A percentile compares a stretch with the other conserved stretches of the same genome.
Conservation (phyloP, 176 grass and related monocot genomes). For the Chloris gayana region DNA sequence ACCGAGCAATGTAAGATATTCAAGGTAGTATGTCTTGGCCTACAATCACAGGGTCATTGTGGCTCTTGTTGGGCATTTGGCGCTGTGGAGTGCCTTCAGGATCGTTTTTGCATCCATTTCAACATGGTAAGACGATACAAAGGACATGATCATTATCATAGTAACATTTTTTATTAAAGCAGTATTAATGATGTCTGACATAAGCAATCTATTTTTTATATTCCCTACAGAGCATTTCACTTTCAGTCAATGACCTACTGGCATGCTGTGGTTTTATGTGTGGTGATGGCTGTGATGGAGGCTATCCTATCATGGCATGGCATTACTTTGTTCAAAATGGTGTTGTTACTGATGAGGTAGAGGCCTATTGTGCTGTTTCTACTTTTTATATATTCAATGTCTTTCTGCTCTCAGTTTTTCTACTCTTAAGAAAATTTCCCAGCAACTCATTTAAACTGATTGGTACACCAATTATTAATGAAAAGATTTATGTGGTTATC, state of each 20-base stretch:
- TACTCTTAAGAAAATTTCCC: not conserved
- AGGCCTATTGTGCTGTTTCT: slow-evolving; percentile 1
- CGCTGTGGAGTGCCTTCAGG: too few species aligned
- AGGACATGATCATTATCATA: not conserved
- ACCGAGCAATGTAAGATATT: not conserved
- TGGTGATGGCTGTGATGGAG: slow-evolving; percentile 95
- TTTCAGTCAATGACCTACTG: slow-evolving; percentile 93
- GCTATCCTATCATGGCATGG: slow-evolving; percentile 88
- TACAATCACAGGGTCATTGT: slow-evolving; percentile 72
- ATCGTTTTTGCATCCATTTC: slow-evolving; percentile 94
- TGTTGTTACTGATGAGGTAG: slow-evolving; percentile 94
- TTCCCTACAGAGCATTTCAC: slow-evolving; percentile 67
- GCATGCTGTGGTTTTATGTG: slow-evolving; percentile 96
- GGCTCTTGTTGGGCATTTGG: slow-evolving; percentile 95
- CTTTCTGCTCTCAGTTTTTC: slow-evolving; percentile 14
- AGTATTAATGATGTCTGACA: not conserved
- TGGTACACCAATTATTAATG: not conserved
- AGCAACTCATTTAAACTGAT: slow-evolving; percentile 1
- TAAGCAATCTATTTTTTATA: slow-evolving; percentile 14
- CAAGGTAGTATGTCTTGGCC: slow-evolving; percentile 18
- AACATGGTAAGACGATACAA: slow-evolving; percentile 44
- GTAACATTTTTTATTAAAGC: slow-evolving; percentile 12
- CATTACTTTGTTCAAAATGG: slow-evolving; percentile 77
- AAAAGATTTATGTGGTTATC: not conserved
- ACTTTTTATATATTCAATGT: not conserved